phyloP scores from a whole-genome alignment of 345 rosid genomes.

The Lagerstroemia speciosa region DNA sequence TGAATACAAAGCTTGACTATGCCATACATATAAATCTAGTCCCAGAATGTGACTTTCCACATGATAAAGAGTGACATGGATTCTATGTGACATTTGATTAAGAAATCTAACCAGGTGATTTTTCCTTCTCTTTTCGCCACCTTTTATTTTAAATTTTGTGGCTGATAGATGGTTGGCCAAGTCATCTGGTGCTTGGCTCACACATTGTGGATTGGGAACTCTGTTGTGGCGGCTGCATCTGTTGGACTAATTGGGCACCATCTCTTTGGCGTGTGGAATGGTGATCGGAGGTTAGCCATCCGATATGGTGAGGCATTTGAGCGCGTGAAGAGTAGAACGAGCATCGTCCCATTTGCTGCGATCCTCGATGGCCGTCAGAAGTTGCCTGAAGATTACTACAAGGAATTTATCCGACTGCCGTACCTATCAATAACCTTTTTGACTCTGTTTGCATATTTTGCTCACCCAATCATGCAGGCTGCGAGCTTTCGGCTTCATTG shows the following conservation, averaged over 20 bases:
- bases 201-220: slow-evolving; percentile 20
- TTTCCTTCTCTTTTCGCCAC: too few species aligned
- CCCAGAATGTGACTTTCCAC: too few species aligned
- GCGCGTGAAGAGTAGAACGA: slow-evolving; percentile 15
- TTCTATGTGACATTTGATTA: too few species aligned
- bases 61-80: too few species aligned
- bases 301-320: slow-evolving; percentile 20
- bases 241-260: slow-evolving; percentile 19
- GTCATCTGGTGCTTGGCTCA: slow-evolving; percentile 24
- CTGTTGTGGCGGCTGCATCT: slow-evolving; percentile 11
- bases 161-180: slow-evolving; percentile 20
- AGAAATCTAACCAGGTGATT: too few species aligned
- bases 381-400: slow-evolving; percentile 21
- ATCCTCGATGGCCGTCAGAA: slow-evolving; percentile 18
- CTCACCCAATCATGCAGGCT: slow-evolving; percentile 17
- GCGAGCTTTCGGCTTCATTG: slow-evolving; percentile 18
- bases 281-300: slow-evolving; percentile 17
- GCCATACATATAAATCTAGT: too few species aligned
- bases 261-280: slow-evolving; percentile 23
- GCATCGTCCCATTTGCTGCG: slow-evolving; percentile 10
- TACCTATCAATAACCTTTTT: slow-evolving; percentile 15
- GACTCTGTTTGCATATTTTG: slow-evolving; percentile 16
- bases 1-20: too few species aligned
- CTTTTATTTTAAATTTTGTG: too few species aligned
- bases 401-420: slow-evolving; percentile 20